Percentiles rank a stretch among this genome's conserved stretches.
Conservation (phyloP, 2,329 filamentous ascomycete genomes). For the Cladosporium sp. region DNA sequence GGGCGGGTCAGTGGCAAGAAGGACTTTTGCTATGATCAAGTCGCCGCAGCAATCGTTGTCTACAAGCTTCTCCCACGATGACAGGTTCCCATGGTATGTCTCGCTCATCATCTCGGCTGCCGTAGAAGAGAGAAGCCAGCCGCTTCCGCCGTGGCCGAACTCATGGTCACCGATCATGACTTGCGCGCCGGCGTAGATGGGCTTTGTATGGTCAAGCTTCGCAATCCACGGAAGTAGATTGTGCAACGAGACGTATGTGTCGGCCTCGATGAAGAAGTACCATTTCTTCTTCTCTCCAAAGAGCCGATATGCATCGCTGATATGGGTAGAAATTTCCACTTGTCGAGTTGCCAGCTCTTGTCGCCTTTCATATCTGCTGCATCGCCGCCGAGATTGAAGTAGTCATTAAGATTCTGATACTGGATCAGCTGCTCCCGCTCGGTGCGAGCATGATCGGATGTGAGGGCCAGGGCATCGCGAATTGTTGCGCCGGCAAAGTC, state of each 20-base stretch:
- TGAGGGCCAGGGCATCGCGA: slow-evolving; percentile 18
- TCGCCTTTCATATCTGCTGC: slow-evolving; percentile 17
- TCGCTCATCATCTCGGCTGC: slow-evolving; percentile 32
- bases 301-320: slow-evolving; percentile 32
- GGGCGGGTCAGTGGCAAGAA: slow-evolving; percentile 27
- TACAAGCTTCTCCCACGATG: slow-evolving; percentile 31
- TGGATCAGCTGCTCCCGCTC: not conserved
- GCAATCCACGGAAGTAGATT: slow-evolving; percentile 43
- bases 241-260: slow-evolving; percentile 43
- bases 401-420: not conserved
- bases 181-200: slow-evolving; percentile 46
- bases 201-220: slow-evolving; percentile 38
- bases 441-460: not conserved
- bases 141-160: slow-evolving; percentile 47
- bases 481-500: slow-evolving; percentile 34
- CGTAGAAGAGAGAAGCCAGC: slow-evolving; percentile 41
- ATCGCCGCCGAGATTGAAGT: slow-evolving; percentile 20
- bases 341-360: slow-evolving; percentile 47
- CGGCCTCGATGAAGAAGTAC: slow-evolving; percentile 57
- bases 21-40: slow-evolving; percentile 31
- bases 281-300: slow-evolving; percentile 49
- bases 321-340: slow-evolving; percentile 37
- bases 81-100: slow-evolving; percentile 18
- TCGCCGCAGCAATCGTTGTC: slow-evolving; percentile 34
- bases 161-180: slow-evolving; percentile 22